These are phyloP conservation scores for Fusarium floridanum DNA, from an alignment of 2,329 filamentous ascomycete species.

Conservation along the genomic window DNA sequence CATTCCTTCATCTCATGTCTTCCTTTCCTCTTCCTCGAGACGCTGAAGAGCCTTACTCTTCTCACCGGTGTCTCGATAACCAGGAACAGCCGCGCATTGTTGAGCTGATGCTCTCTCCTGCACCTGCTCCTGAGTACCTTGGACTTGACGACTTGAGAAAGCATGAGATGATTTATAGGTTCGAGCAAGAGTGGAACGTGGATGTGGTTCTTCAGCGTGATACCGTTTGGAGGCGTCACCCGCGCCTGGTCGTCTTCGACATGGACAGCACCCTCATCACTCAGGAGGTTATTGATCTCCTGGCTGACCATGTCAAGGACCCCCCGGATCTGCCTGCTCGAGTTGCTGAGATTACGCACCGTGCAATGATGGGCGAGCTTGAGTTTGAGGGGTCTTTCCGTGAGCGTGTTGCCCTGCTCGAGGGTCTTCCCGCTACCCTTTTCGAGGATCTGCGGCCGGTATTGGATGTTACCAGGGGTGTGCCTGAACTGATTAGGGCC, in stretches of 20 bases:
- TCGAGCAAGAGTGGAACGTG: conserved; percentile 90
- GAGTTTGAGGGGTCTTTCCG: conserved; percentile 89
- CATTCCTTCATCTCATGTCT: conserved; percentile 75
- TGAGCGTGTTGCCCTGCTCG: conserved; percentile 83
- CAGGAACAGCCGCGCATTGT: conserved; percentile 72
- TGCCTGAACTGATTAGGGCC: conserved; percentile 77
- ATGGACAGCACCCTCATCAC: conserved; percentile 99
- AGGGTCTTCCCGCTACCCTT: conserved; percentile 82
- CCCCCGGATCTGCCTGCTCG: conserved; percentile 79
- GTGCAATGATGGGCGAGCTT: conserved; percentile 95
- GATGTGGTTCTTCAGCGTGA: conserved; percentile 84
- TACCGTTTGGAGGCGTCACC: conserved; percentile 80
- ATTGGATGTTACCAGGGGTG: conserved; percentile 86
- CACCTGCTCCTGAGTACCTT: conserved; percentile 72
- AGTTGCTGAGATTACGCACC: conserved; percentile 89
- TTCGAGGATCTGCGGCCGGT: conserved; percentile 82
- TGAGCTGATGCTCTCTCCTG: conserved; percentile 73
- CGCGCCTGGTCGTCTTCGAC: conserved; percentile 92
- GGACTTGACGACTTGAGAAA: conserved; percentile 78
- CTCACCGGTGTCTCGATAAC: conserved; percentile 74
- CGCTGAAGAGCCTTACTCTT: conserved; percentile 67
- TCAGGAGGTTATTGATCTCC: conserved; percentile 96
- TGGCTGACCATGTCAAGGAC: conserved; percentile 82
- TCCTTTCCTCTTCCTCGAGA: conserved; percentile 68
- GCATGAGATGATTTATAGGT: conserved; percentile 84